Evolutionary conservation across 306 rosid species (phyloP).

Genomic region (Cyamopsis tetragonoloba): DNA sequence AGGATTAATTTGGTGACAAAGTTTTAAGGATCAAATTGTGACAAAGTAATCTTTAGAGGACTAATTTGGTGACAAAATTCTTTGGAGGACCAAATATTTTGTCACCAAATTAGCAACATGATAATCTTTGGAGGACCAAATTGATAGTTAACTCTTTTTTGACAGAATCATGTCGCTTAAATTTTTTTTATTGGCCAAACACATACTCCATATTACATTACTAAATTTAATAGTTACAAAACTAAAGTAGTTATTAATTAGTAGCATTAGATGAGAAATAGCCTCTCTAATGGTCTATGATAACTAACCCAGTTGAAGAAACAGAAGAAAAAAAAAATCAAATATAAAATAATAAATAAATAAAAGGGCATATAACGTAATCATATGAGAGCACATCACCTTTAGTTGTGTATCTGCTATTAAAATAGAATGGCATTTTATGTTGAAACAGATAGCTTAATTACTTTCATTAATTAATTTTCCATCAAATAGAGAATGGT

Average conservation of each 20-base stretch:
- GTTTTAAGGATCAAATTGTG: no score
- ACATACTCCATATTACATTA: no score
- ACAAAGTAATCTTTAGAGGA: no score
- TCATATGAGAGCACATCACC: not conserved
- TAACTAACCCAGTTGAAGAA: not conserved
- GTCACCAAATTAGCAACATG: no score
- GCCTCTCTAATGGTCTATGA: not conserved
- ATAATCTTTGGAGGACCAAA: no score
- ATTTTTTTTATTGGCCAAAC: no score
- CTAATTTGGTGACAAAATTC: no score
- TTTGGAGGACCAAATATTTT: no score
- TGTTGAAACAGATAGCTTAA: not conserved
- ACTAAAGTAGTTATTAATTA: not conserved
- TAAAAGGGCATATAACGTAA: not conserved
- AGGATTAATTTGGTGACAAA: no score
- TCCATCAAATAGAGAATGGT: not conserved
- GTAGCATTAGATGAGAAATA: not conserved
- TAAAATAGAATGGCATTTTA: not conserved
- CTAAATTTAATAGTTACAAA: not conserved
- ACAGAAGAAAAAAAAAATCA: not conserved
- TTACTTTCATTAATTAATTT: not conserved
- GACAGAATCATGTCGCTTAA: no score
- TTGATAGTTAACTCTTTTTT: no score
- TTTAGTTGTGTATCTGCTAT: not conserved
- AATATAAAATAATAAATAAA: no score